Base-by-base conservation (phyloP, 352 stramenopile species). In the Detonula confervacea region DNA sequence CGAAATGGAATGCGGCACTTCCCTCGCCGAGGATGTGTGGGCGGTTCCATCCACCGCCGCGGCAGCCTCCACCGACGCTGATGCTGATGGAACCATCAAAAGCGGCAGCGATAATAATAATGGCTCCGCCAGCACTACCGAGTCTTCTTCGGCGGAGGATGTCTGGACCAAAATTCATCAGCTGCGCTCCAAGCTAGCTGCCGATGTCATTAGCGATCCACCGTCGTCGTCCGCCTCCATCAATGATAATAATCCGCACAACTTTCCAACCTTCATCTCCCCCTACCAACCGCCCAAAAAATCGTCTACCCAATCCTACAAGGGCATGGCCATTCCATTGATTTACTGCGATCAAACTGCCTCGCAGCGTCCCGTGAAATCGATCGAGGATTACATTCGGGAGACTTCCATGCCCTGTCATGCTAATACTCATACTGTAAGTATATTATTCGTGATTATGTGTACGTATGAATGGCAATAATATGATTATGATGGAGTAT, bases 271-370 rank as follows among this genome's bases (percentile, higher is more conserved):
- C 16, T 89, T 90, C 75, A 68, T 78, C 42, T 90, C 83, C 6
- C 86, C 86, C 2, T 88, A 81, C 47, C 65, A 88, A 72, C 33
- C 4, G 20, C 66, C 73, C n/a, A 33, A 14, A 30, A 11, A 7
- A 30, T 46, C 22, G 33, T 30, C 11, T 11, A 39, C 1, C 20
- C 24, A 66, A 54, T 71, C 62, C 0, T 52, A 77, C 47, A 70
- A 47, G 25, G 81, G 69, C 39, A 81, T 83, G 29, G 25, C 66
- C 35, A 74, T 93, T 16, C 94, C 92, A 1, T 71, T 98, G 24
- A 90, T 97, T 42, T 99, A 98, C 80, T 96, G 93, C 5, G 97
- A 99, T 90, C 98, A 96, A 62, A 98, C 96, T 12, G 97, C 96
- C 47, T 97, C 93, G 39, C 93, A 95, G 63, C 95, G 96, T 68